Percentiles rank a stretch among this genome's conserved stretches.
Conservation (phyloP, 2,329 filamentous ascomycete genomes). For the Neocatenulostroma microsporum region DNA sequence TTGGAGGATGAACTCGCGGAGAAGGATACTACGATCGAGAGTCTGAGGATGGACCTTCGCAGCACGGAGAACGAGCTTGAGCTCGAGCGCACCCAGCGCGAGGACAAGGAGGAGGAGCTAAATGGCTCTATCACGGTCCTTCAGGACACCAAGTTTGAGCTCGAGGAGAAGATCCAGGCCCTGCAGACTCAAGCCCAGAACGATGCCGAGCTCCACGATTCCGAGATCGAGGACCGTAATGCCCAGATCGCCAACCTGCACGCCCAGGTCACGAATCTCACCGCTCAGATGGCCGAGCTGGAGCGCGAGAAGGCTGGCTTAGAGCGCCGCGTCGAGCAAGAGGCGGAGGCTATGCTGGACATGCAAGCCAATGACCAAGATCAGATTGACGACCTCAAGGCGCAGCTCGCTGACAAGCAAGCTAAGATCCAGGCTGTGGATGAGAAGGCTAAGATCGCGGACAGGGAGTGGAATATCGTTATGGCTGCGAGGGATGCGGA, state of each 20-base stretch:
- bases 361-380: slow-evolving; percentile 26
- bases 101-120: slow-evolving; percentile 19
- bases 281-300: slow-evolving; percentile 18
- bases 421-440: slow-evolving; percentile 26
- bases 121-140: slow-evolving; percentile 21
- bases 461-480: slow-evolving; percentile 35
- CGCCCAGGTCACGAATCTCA: slow-evolving; percentile 16
- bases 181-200: slow-evolving; percentile 20
- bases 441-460: slow-evolving; percentile 29
- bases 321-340: slow-evolving; percentile 28
- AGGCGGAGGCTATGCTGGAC: slow-evolving; percentile 30
- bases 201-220: slow-evolving; percentile 21
- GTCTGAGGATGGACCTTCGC: slow-evolving; percentile 20
- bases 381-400: slow-evolving; percentile 25
- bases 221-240: slow-evolving; percentile 28
- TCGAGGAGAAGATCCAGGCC: slow-evolving; percentile 19
- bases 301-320: slow-evolving; percentile 24
- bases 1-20: slow-evolving; percentile 21
- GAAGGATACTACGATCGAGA: slow-evolving; percentile 21
- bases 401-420: slow-evolving; percentile 27
- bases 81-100: slow-evolving; percentile 12
- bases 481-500: slow-evolving; percentile 32
- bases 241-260: slow-evolving; percentile 25
- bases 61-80: slow-evolving; percentile 16
- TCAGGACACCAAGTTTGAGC: slow-evolving; percentile 16